Conservation (phyloP, 768 basidiomycete species). For the Tubosaeta sp. region DNA sequence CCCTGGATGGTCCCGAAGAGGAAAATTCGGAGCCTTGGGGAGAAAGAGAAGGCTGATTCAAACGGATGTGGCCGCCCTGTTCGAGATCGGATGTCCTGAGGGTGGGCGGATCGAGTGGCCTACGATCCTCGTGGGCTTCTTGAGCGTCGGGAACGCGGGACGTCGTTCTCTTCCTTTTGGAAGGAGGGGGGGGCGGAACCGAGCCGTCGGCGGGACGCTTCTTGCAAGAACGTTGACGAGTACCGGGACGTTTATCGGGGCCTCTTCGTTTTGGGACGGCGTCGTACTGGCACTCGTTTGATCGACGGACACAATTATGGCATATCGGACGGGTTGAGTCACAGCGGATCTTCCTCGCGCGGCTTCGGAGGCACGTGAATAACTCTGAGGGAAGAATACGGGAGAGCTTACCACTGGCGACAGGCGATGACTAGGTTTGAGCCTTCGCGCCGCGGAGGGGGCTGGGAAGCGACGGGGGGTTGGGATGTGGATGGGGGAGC, state of each 20-base stretch:
- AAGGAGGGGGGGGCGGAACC: slow-evolving; percentile 44
- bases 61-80: slow-evolving; percentile 19
- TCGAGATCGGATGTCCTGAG: slow-evolving; percentile 26
- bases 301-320: slow-evolving; percentile 76
- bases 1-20: slow-evolving; percentile 26
- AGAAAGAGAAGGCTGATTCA: slow-evolving; percentile 31
- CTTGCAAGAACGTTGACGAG: slow-evolving; percentile 80
- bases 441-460: slow-evolving; percentile 47
- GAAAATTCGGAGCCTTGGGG: slow-evolving; percentile 30
- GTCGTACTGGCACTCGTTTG: slow-evolving; percentile 77
- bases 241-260: slow-evolving; percentile 83
- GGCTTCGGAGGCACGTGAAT: slow-evolving; percentile 48
- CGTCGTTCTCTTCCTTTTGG: slow-evolving; percentile 49
- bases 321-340: slow-evolving; percentile 79
- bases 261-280: slow-evolving; percentile 76
- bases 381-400: slow-evolving; percentile 24
- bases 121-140: slow-evolving; percentile 27
- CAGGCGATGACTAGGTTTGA: slow-evolving; percentile 78
- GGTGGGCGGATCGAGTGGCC: slow-evolving; percentile 22
- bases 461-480: slow-evolving; percentile 24
- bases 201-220: slow-evolving; percentile 61
- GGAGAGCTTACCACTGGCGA: slow-evolving; percentile 65
- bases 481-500: slow-evolving; percentile 34
- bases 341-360: slow-evolving; percentile 80
- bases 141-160: slow-evolving; percentile 32